Conservation (phyloP, 257 asterid genomes). For the Fraxinus cuspidata region DNA sequence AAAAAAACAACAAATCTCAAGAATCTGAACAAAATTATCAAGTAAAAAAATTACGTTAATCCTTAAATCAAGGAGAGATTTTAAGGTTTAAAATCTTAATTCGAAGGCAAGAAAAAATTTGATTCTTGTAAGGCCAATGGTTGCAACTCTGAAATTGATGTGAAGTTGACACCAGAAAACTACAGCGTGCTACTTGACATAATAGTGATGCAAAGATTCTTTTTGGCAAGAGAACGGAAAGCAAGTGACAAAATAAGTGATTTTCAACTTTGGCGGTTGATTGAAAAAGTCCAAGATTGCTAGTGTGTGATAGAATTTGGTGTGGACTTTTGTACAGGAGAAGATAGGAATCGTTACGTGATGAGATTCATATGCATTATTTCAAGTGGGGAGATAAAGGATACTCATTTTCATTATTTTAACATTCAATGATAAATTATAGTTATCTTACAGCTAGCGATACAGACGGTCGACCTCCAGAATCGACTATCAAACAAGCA, state of each 20-base stretch:
- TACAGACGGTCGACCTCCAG: background rate
- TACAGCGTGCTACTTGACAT: background rate
- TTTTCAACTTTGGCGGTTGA: slow-evolving; percentile 24
- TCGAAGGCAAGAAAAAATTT: background rate
- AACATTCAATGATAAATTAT: slow-evolving; percentile 8
- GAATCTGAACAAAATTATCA: background rate
- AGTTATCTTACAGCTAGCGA: slow-evolving; percentile 17
- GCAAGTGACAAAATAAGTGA: slow-evolving; percentile 8
- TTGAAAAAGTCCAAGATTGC: slow-evolving; percentile 2
- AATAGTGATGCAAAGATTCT: slow-evolving; percentile 27
- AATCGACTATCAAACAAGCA: background rate
- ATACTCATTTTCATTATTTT: slow-evolving; percentile 24
- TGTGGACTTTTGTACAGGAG: slow-evolving; percentile 29
- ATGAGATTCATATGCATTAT: slow-evolving; percentile 31
- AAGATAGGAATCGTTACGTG: slow-evolving; percentile 25
- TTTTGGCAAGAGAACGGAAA: background rate
- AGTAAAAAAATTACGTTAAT: background rate
- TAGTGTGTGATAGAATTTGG: slow-evolving; percentile 24
- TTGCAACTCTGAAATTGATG: slow-evolving; percentile 27
- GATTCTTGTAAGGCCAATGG: background rate
- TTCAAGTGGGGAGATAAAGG: slow-evolving; percentile 22
- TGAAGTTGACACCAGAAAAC: slow-evolving; percentile 12
- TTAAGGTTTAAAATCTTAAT: background rate
- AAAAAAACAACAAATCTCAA: background rate
- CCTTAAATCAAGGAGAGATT: background rate